These are phyloP conservation scores for Ophiostoma fasciatum DNA, from an alignment of 2,329 filamentous ascomycete genomes.

Conservation along the genomic window DNA sequence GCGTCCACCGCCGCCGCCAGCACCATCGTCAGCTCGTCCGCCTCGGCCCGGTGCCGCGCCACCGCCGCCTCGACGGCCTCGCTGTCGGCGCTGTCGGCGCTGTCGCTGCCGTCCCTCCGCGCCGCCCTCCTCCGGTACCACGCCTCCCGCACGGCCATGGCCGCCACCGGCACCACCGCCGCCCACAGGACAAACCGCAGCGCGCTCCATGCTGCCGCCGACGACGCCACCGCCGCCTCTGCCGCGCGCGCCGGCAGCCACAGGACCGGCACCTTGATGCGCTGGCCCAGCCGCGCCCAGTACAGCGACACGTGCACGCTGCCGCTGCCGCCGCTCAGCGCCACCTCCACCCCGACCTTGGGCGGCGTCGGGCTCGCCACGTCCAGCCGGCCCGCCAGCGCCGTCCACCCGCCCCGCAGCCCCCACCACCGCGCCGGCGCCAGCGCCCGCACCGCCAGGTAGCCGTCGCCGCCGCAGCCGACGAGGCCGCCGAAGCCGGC, in stretches of 20 bases:
- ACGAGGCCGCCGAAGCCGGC: constrained; percentile 16
- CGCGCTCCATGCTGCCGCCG: constrained; percentile 8
- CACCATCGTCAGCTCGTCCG: constrained; percentile 29
- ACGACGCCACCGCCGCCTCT: constrained; percentile 1
- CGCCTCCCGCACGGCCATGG: constrained; percentile 19
- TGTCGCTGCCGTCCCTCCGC: background rate
- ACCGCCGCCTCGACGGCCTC: constrained; percentile 13
- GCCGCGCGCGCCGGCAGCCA: constrained; percentile 18
- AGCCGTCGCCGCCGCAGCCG: constrained; percentile 19
- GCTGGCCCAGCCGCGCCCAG: constrained; percentile 30
- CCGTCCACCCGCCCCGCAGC: constrained; percentile 6
- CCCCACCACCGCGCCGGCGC: constrained; percentile 21
- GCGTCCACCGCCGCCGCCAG: constrained; percentile 25
- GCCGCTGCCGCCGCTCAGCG: constrained; percentile 20
- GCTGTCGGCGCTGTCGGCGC: background rate
- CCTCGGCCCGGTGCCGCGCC: constrained; percentile 25
- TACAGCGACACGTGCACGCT: constrained; percentile 31
- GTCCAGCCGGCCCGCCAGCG: background rate
- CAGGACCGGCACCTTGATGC: constrained; percentile 28
- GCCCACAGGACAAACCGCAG: constrained; percentile 25
- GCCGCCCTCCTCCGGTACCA: background rate
- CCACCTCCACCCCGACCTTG: constrained; percentile 29
- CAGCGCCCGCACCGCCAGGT: constrained; percentile 29
- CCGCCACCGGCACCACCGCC: constrained; percentile 23
- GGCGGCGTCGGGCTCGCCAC: constrained; percentile 18